Evolutionary conservation across 805 yeast species (phyloP).

Genomic region (Saccharomycopsis sp.): DNA sequence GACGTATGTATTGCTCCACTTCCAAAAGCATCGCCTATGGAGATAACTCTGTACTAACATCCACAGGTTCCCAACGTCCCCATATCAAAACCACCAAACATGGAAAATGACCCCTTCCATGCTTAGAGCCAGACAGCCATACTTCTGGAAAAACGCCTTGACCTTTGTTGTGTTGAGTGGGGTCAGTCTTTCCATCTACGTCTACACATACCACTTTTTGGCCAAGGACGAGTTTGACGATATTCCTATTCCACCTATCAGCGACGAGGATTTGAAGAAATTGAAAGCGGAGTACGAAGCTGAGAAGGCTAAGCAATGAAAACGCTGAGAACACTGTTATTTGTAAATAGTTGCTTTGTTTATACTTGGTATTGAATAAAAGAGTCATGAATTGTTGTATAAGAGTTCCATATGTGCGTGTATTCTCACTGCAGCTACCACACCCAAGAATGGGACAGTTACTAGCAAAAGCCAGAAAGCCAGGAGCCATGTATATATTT

Average conservation of each 20-base stretch:
- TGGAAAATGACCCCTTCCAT: constrained; percentile 91
- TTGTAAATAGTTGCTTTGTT: neutral
- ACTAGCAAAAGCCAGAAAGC: neutral
- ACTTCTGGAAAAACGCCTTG: constrained; percentile 67
- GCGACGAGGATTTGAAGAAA: constrained; percentile 65
- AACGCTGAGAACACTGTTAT: neutral
- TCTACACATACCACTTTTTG: constrained; percentile 57
- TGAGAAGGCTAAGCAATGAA: constrained; percentile 23
- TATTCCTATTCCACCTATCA: constrained; percentile 90
- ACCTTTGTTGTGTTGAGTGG: constrained; percentile 52
- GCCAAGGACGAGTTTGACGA: constrained; percentile 80
- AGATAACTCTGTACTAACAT: neutral
- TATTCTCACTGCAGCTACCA: too few species aligned
- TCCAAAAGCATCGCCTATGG: neutral
- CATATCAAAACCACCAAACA: constrained; percentile 57
- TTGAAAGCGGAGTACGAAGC: constrained; percentile 67
- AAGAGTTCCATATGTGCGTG: too few species aligned
- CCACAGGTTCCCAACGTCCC: constrained; percentile 27
- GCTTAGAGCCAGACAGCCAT: constrained; percentile 84
- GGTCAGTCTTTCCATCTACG: constrained; percentile 62
- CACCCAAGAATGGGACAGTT: too few species aligned
- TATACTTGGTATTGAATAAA: too few species aligned
- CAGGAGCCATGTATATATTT: neutral
- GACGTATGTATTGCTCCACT: neutral
- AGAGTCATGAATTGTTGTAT: too few species aligned